phyloP scores from a whole-genome alignment of 2,329 filamentous ascomycete species.

The Blumeria hordei region DNA sequence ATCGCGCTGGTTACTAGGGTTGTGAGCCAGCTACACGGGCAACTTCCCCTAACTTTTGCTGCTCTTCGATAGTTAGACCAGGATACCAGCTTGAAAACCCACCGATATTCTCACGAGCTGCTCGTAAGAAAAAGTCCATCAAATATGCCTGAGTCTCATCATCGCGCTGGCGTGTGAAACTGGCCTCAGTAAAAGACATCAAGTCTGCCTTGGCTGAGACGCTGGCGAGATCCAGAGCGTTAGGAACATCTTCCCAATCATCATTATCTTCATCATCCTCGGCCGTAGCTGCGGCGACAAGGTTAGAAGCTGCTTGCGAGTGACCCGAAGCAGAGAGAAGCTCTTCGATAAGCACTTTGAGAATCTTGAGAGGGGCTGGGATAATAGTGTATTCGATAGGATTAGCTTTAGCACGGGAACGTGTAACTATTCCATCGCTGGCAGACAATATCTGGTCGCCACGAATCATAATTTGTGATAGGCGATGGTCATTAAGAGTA shows the following conservation, averaged over 20 bases:
- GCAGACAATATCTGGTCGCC: slow-evolving; percentile 69
- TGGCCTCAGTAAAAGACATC: slow-evolving; percentile 43
- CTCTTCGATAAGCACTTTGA: slow-evolving; percentile 90
- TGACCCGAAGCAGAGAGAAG: slow-evolving; percentile 55
- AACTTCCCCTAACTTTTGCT: slow-evolving; percentile 21
- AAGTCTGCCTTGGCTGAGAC: slow-evolving; percentile 47
- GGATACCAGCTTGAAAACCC: slow-evolving; percentile 17
- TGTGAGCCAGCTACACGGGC: slow-evolving; percentile 9
- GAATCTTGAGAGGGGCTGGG: slow-evolving; percentile 73
- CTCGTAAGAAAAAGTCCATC: slow-evolving; percentile 48
- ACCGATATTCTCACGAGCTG: slow-evolving; percentile 14
- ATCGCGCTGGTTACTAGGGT: not conserved
- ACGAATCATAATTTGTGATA: slow-evolving; percentile 63
- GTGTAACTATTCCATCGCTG: slow-evolving; percentile 73
- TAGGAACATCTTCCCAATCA: slow-evolving; percentile 72
- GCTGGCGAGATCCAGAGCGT: slow-evolving; percentile 51
- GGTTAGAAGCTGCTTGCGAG: slow-evolving; percentile 30
- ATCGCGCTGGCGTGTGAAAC: slow-evolving; percentile 41
- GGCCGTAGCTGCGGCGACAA: slow-evolving; percentile 33
- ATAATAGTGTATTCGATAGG: slow-evolving; percentile 79
- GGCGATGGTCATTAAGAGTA: slow-evolving; percentile 56
- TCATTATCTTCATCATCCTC: slow-evolving; percentile 44
- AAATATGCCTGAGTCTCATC: slow-evolving; percentile 79
- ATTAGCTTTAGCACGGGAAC: slow-evolving; percentile 63
- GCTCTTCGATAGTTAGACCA: slow-evolving; percentile 18